Percentiles rank a stretch among this genome's conserved stretches.
These are phyloP conservation scores for Didymella pinodella DNA, from an alignment of 2,329 filamentous ascomycete species.

Conservation along the genomic window DNA sequence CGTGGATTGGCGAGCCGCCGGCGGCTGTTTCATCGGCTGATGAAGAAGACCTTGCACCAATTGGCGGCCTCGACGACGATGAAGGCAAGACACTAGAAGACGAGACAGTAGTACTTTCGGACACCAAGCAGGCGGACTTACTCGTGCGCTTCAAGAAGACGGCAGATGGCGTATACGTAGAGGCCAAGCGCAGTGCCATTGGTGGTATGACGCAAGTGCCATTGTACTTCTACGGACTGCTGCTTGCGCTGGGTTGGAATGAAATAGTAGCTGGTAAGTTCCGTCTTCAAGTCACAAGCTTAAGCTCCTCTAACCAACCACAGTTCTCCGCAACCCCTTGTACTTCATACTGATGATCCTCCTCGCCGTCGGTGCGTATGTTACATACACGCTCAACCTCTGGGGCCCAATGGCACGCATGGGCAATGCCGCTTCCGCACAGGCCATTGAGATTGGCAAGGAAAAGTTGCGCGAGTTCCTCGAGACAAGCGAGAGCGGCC, in stretches of 20 bases:
- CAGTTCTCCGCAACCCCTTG: conserved; percentile 91
- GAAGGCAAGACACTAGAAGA: conserved; percentile 94
- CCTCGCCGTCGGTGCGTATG: conserved; percentile 77
- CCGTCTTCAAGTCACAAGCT: conserved; percentile 1
- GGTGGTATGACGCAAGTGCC: conserved; percentile 94
- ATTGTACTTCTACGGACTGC: conserved; percentile 89
- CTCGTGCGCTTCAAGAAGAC: conserved; percentile 98
- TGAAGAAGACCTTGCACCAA: conserved; percentile 87
- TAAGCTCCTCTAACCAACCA: conserved; percentile 21
- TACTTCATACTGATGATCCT: conserved; percentile 91
- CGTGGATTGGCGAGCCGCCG: conserved; percentile 83
- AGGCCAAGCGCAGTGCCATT: conserved; percentile 96
- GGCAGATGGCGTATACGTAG: conserved; percentile 95
- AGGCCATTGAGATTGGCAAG: conserved; percentile 91
- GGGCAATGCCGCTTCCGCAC: conserved; percentile 84
- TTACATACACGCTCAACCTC: conserved; percentile 92
- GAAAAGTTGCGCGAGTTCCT: conserved; percentile 89
- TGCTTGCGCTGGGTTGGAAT: conserved; percentile 97
- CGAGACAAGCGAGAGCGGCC: conserved; percentile 82
- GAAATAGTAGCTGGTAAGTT: conserved; percentile 89
- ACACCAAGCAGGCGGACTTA: conserved; percentile 88
- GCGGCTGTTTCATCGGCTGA: conserved; percentile 78
- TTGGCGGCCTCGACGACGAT: conserved; percentile 93
- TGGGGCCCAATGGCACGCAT: conserved; percentile 97
- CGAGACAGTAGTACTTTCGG: conserved; percentile 93